These are phyloP conservation scores for Termitomyces sp. DNA, from an alignment of 768 basidiomycete species.

Conservation along the genomic window DNA sequence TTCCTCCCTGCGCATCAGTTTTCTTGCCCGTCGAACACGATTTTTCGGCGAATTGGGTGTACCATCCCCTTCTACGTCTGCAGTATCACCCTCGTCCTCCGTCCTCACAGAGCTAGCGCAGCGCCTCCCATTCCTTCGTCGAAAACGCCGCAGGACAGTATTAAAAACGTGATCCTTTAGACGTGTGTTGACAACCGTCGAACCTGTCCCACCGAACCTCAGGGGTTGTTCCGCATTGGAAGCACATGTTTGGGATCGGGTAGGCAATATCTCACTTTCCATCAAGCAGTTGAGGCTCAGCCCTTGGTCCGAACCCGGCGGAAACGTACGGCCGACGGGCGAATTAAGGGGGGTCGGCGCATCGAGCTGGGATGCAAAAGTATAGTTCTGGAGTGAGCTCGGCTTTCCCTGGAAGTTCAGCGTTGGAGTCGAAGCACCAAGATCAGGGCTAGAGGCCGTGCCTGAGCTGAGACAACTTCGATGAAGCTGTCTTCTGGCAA, in stretches of 20 bases:
- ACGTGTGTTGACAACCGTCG: constrained; percentile 89
- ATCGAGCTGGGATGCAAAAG: constrained; percentile 28
- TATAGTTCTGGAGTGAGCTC: constrained; percentile 37
- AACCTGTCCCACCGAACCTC: constrained; percentile 86
- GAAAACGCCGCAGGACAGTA: constrained; percentile 73
- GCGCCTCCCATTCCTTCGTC: constrained; percentile 42
- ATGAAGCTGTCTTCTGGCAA: constrained; percentile 31
- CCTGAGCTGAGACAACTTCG: constrained; percentile 41
- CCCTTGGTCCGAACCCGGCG: constrained; percentile 19
- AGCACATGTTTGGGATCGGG: constrained; percentile 31
- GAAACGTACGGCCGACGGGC: constrained; percentile 26
- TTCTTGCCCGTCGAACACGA: constrained; percentile 26
- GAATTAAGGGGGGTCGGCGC: constrained; percentile 48
- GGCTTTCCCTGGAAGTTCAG: constrained; percentile 21
- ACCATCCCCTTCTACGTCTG: constrained; percentile 32
- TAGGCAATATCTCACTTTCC: constrained; percentile 24
- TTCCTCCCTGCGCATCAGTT: constrained; percentile 36
- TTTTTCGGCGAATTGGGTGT: constrained; percentile 18
- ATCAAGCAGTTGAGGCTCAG: constrained; percentile 6
- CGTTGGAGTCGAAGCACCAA: constrained; percentile 31
- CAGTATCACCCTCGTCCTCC: constrained; percentile 53
- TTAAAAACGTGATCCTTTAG: constrained; percentile 95
- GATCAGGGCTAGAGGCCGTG: constrained; percentile 67
- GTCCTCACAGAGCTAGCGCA: constrained; percentile 31
- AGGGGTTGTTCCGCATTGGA: constrained; percentile 35